Conservation (phyloP, 2,329 filamentous ascomycete species). For the Ophiocordyceps camponoti-rufipedis region DNA sequence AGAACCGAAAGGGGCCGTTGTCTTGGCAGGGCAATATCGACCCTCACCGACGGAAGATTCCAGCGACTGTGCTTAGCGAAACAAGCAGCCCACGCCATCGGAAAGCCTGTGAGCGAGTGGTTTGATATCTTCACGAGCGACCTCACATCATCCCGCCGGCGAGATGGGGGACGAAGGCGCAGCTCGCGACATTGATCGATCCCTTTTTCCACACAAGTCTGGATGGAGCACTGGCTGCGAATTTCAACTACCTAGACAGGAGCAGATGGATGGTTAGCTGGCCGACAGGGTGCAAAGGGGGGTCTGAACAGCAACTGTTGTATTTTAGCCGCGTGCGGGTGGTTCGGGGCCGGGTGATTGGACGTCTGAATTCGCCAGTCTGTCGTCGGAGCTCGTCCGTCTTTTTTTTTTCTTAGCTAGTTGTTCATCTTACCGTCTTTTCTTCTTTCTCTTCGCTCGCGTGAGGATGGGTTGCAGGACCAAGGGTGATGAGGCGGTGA, state of each 20-base stretch:
- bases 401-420: conserved; percentile 16
- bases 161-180: neutral
- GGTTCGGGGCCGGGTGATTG: conserved; percentile 13
- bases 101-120: neutral
- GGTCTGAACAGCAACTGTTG: conserved; percentile 16
- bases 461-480: neutral
- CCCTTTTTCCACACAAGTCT: conserved; percentile 5
- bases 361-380: conserved; percentile 13
- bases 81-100: too few relatives aligned
- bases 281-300: neutral
- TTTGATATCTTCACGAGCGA: neutral
- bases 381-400: conserved; percentile 13
- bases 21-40: neutral
- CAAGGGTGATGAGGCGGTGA: neutral
- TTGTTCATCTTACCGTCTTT: conserved; percentile 13
- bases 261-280: conserved; percentile 13
- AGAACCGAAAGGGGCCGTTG: too few relatives aligned
- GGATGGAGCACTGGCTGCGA: conserved; percentile 13
- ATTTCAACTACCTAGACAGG: conserved; percentile 13
- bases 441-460: neutral
- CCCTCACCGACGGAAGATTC: neutral
- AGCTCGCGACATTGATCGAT: neutral
- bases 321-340: conserved; percentile 18
- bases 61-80: neutral
- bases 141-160: neutral